These are phyloP conservation scores for Citrus reticulata DNA, from an alignment of 345 rosid genomes.

Conservation along the genomic window DNA sequence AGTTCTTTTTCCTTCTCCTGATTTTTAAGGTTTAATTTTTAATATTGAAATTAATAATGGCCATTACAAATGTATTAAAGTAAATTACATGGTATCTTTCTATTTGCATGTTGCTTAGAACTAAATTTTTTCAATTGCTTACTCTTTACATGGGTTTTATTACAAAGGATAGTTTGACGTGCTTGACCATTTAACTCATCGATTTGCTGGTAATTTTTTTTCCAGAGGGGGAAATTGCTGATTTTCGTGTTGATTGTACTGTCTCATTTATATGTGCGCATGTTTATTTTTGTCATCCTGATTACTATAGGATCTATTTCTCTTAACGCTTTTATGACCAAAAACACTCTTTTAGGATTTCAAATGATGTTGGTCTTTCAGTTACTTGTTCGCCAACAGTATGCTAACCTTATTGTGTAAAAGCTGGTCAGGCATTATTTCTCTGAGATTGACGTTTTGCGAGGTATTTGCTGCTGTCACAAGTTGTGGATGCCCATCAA, in stretches of 20 bases:
- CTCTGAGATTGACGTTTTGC: slow-evolving; percentile 20
- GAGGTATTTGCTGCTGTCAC: slow-evolving; percentile 10
- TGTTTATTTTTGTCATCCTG: neutral
- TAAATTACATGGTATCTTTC: neutral
- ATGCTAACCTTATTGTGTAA: slow-evolving; percentile 25
- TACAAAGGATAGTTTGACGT: neutral
- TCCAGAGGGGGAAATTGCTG: neutral
- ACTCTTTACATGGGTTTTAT: neutral
- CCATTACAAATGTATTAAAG: neutral
- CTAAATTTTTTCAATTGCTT: neutral
- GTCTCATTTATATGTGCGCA: neutral
- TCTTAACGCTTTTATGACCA: neutral
- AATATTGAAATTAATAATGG: neutral
- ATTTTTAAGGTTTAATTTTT: neutral
- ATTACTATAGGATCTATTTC: neutral
- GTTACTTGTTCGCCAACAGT: neutral
- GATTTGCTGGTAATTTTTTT: neutral
- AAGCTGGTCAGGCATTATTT: slow-evolving; percentile 30
- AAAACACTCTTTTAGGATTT: neutral
- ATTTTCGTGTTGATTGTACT: neutral
- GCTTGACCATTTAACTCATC: neutral
- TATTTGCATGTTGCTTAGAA: neutral
- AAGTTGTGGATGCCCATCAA: slow-evolving; percentile 18
- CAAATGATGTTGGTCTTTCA: neutral
- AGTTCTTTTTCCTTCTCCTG: too few species aligned